Evolutionary conservation across 495 filamentous ascomycete species (phyloP).

Genomic region (Neurospora sp.): DNA sequence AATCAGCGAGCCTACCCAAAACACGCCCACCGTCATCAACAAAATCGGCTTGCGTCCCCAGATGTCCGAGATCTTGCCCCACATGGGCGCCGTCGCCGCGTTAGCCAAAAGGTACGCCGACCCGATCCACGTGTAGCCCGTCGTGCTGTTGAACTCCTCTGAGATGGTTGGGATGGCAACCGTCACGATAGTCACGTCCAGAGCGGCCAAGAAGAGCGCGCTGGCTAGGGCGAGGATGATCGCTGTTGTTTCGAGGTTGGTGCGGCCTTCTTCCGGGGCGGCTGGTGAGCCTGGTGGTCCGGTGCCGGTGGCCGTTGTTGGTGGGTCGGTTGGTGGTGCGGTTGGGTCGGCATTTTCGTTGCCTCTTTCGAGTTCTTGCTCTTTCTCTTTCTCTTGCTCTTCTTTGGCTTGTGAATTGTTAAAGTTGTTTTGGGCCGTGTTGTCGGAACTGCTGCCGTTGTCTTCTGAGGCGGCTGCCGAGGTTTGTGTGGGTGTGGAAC

Average conservation of each 20-base stretch:
- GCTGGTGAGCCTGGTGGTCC: neutral
- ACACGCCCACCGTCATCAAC: conserved; percentile 58
- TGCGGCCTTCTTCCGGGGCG: conserved; percentile 24
- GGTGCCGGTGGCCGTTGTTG: neutral
- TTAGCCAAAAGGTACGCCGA: conserved; percentile 60
- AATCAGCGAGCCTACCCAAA: conserved; percentile 67
- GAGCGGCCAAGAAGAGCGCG: conserved; percentile 44
- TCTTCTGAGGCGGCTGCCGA: neutral
- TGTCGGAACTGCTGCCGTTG: neutral
- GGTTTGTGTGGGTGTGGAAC: neutral
- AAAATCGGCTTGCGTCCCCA: conserved; percentile 78
- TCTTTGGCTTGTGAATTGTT: neutral
- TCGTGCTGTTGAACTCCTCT: conserved; percentile 47
- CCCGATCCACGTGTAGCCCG: conserved; percentile 71
- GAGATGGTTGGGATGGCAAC: conserved; percentile 49
- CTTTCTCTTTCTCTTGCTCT: neutral
- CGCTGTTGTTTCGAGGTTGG: conserved; percentile 22
- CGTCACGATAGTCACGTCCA: conserved; percentile 32
- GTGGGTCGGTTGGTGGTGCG: neutral
- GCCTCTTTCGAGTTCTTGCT: neutral
- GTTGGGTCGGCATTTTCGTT: neutral
- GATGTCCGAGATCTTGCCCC: conserved; percentile 82
- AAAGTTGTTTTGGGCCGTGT: neutral
- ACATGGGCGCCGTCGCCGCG: conserved; percentile 57
- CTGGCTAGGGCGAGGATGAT: conserved; percentile 36